Evolutionary conservation across 306 rosid genomes (phyloP).

Genomic region (Nissolia schottii): DNA sequence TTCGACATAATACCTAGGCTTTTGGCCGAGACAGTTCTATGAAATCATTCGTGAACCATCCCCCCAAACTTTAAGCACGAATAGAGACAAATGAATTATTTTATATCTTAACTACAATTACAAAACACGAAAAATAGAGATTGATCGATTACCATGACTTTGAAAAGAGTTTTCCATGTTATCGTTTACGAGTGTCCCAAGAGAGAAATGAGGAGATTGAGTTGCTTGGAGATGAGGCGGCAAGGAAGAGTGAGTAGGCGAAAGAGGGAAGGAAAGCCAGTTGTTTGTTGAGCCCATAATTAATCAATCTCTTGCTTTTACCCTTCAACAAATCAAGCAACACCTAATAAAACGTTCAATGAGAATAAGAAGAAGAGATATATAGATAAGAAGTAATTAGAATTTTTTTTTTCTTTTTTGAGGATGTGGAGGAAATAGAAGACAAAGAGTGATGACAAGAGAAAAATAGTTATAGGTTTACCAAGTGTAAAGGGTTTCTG

Average conservation of each 20-base stretch:
- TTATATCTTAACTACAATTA: too few relatives aligned
- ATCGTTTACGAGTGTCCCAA: conserved; percentile 66
- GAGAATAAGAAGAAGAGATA: neutral
- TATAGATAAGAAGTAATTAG: neutral
- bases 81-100: too few relatives aligned
- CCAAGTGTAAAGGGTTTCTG: neutral
- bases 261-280: conserved; percentile 97
- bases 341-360: conserved; percentile 34
- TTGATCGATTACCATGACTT: conserved; percentile 48
- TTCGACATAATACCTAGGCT: too few relatives aligned
- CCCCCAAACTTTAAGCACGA: too few relatives aligned
- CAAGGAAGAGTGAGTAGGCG: conserved; percentile 75
- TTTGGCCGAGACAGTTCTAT: too few relatives aligned
- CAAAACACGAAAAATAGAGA: neutral
- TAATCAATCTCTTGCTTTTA: neutral
- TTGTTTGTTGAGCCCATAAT: conserved; percentile 79
- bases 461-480: conserved; percentile 4
- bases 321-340: conserved; percentile 27
- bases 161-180: conserved; percentile 80
- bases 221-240: conserved; percentile 67
- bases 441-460: neutral
- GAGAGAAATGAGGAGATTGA: conserved; percentile 78
- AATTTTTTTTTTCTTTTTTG: too few relatives aligned
- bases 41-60: too few relatives aligned
- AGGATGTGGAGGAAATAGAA: neutral